Evolutionary conservation across 192 early-diverging fungal genomes (phyloP).

Genomic region (Linnemannia elongata): DNA sequence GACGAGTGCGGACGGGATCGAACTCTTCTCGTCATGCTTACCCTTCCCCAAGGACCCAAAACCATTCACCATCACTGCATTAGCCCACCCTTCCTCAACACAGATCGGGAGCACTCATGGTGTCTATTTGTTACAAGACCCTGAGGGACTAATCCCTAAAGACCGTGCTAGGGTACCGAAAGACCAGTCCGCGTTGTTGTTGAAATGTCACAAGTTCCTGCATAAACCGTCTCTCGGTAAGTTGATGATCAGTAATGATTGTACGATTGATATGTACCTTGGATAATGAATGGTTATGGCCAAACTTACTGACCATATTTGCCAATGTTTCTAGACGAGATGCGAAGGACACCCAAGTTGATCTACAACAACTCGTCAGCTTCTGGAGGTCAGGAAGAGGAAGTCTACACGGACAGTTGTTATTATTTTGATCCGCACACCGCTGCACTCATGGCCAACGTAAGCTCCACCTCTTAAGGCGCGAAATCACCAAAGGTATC

Average conservation of each 20-base stretch:
- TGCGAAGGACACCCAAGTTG: conserved; percentile 18
- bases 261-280: neutral
- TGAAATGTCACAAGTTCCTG: conserved; percentile 47
- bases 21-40: conserved; percentile 35
- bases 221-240: conserved; percentile 56
- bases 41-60: conserved; percentile 33
- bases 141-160: neutral
- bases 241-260: neutral
- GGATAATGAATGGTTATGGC: no score
- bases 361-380: neutral
- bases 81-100: conserved; percentile 57
- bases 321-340: conserved; percentile 1
- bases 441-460: conserved; percentile 37
- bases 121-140: conserved; percentile 53
- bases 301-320: neutral
- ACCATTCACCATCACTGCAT: conserved; percentile 44
- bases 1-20: conserved; percentile 53
- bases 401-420: conserved; percentile 58
- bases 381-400: conserved; percentile 10
- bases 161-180: conserved; percentile 20
- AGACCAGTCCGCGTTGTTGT: conserved; percentile 33
- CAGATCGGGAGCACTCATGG: conserved; percentile 58
- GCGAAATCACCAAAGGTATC: neutral
- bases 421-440: conserved; percentile 60
- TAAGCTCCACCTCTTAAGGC: conserved; percentile 4